Conservation (phyloP, 306 rosid genomes). For the Dalbergia cochinchinensis region DNA sequence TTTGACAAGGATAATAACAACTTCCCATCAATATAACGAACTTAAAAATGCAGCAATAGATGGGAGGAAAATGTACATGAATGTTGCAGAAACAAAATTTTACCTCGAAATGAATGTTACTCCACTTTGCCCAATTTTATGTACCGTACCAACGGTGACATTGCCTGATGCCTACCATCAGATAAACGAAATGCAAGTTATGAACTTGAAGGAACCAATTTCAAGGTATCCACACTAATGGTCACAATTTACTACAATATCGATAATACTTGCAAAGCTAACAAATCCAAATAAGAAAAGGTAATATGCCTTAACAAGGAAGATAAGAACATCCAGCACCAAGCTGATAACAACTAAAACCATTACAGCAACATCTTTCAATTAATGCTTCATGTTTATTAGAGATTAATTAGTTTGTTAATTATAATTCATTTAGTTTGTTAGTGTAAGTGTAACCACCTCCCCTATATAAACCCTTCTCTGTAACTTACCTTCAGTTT, state of each 20-base stretch:
- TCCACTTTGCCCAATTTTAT: constrained; percentile 84
- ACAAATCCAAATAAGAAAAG: background rate
- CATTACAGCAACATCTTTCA: constrained; percentile 24
- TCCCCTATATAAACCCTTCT: no score
- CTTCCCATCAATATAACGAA: background rate
- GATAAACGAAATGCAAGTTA: constrained; percentile 34
- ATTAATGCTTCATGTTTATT: background rate
- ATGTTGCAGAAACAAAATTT: constrained; percentile 33
- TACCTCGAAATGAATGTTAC: constrained; percentile 96
- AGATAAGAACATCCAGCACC: constrained; percentile 3
- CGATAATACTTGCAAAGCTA: constrained; percentile 10
- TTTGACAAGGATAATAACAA: constrained; percentile 20
- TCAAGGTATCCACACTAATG: constrained; percentile 7
- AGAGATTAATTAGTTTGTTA: background rate
- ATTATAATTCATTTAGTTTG: no score
- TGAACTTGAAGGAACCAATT: constrained; percentile 13
- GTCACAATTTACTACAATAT: background rate
- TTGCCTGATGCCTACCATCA: constrained; percentile 87
- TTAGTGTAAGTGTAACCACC: no score
- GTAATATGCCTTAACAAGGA: background rate
- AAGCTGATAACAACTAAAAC: constrained; percentile 20
- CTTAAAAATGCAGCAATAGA: constrained; percentile 3
- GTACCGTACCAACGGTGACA: constrained; percentile 77
- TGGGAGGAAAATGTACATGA: constrained; percentile 28
- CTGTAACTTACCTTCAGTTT: no score